phyloP scores from a whole-genome alignment of 345 rosid species.

The Turritis glabra region DNA sequence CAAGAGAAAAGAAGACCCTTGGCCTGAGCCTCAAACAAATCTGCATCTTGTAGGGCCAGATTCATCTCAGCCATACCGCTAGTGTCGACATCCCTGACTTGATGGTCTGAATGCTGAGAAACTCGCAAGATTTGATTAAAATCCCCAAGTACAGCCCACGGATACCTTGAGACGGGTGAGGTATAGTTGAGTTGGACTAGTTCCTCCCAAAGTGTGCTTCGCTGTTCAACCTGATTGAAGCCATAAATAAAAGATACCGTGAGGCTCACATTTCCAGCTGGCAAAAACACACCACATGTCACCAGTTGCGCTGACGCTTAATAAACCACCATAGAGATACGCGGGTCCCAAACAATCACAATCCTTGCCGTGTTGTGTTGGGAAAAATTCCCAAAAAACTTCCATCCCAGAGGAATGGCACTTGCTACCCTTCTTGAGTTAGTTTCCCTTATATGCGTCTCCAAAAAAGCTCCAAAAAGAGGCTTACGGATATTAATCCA shows the following conservation, averaged over 20 bases:
- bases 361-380: not conserved
- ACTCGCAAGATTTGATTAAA: not conserved
- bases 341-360: not conserved
- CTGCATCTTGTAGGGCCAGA: not conserved
- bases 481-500: not conserved
- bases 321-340: not conserved
- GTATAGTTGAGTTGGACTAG: accelerated
- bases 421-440: not conserved
- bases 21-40: not conserved
- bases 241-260: not conserved
- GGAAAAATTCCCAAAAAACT: not conserved
- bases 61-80: not conserved
- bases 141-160: not conserved
- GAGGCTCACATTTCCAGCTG: not conserved
- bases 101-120: not conserved
- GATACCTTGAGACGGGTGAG: not conserved
- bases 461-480: not conserved
- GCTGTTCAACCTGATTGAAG: not conserved
- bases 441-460: not conserved
- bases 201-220: not conserved
- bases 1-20: not conserved
- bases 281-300: not conserved
- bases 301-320: not conserved
- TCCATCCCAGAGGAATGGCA: not conserved
- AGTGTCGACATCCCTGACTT: accelerated